Base-by-base conservation (phyloP, 1,284 basidiomycete species). In the Hypsizygus ulmarius region DNA sequence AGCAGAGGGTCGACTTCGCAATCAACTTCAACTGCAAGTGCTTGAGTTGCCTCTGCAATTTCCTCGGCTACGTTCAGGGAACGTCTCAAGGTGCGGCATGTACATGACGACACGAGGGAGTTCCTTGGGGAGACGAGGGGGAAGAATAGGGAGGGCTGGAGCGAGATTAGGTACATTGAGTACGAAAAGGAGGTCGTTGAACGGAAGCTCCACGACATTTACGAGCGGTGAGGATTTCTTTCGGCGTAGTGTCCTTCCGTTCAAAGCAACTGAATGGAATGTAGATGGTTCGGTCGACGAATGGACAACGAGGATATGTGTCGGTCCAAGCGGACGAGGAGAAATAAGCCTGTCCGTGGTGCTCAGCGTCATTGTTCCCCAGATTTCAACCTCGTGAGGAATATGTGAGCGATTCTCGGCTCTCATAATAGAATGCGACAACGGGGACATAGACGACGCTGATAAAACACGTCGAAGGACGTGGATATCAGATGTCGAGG, bases 131-230 rank as follows among this genome's bases (percentile, higher is more conserved):
- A 64, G 51, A 18, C 67, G 61, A 7, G 49, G 60, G 2, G 71
- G 70, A 10, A 72, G 58, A 11, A 55, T 41, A 8, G 55, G 51
- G 19, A 21, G 16, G 35, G 15, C 5, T 32, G 39, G 21, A 34
- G 41, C 8, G 38, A 72, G 53, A 46, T 72, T 72, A 1, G 71
- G 70, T 2, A 60, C 64, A 50, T 65, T 64, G 46, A 70, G 56
- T 4, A 60, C 42, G 49, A 73, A 69, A 8, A 71, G 55, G 2
- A 72, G 56, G 45, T 69, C 71, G 50, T 72, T 72, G 43, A 72
- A 63, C 0, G 69, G 65, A 15, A 67, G 47, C 39, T 70, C 67
- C 28, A 67, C 18, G 5, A 57, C 44, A 33, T 63, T 56, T 0
- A 59, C 51, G 35, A 45, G 41, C 27, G 45, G 40, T 11, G 43